Conservation (phyloP, 495 filamentous ascomycete genomes). For the Penicillium lagena region DNA sequence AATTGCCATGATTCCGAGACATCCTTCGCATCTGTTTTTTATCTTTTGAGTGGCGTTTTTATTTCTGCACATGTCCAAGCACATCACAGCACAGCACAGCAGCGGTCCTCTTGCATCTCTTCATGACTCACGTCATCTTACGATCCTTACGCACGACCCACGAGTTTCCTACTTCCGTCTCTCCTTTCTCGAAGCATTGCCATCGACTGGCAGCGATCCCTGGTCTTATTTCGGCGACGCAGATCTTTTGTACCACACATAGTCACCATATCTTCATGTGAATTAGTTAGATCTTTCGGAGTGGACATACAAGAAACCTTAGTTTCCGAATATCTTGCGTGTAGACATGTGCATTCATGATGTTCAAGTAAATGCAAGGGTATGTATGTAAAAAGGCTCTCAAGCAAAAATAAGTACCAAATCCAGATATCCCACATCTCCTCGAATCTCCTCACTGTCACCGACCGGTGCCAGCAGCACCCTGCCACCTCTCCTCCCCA, state of each 20-base stretch:
- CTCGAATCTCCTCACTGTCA: constrained; percentile 1
- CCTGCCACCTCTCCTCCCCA: constrained; percentile 40
- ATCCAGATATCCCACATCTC: background rate
- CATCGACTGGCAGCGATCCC: too few relatives aligned
- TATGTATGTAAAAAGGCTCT: background rate
- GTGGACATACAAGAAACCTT: too few relatives aligned
- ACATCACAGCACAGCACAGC: constrained; percentile 2
- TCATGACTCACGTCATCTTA: constrained; percentile 13
- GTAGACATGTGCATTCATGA: too few relatives aligned
- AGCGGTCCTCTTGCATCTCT: background rate
- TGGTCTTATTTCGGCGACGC: too few relatives aligned
- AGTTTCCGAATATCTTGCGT: too few relatives aligned
- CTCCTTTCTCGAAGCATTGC: constrained; percentile 16
- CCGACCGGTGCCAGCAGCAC: constrained; percentile 3
- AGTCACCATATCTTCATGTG: constrained; percentile 4
- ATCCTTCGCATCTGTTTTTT: background rate
- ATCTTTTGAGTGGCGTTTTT: constrained; percentile 2
- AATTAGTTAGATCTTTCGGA: background rate
- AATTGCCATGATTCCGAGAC: too few relatives aligned
- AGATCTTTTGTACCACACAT: constrained; percentile 4
- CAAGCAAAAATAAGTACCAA: background rate
- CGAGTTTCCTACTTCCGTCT: constrained; percentile 11
- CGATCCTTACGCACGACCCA: constrained; percentile 17
- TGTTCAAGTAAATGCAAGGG: too few relatives aligned
- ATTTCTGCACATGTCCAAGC: constrained; percentile 1